Evolutionary conservation across 2,329 filamentous ascomycete species (phyloP).

Genomic region (Lecanoromycetidae sp.): DNA sequence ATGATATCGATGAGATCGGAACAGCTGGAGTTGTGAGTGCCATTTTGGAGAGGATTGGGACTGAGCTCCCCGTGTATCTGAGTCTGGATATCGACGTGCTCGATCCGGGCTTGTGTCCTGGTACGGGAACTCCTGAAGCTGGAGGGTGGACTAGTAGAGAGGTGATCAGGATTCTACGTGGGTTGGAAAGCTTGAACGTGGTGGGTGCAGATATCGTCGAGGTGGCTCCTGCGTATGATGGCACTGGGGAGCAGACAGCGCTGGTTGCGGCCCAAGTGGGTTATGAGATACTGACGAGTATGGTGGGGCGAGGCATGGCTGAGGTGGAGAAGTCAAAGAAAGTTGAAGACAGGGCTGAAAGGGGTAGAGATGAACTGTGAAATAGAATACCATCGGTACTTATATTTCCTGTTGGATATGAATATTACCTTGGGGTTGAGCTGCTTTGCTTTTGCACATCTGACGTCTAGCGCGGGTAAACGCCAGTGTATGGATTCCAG

Average conservation of each 20-base stretch:
- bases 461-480: too few species aligned
- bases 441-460: too few species aligned
- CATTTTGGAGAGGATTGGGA: constrained; percentile 62
- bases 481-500: too few species aligned
- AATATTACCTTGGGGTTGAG: too few species aligned
- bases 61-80: constrained; percentile 66
- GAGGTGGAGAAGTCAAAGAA: constrained; percentile 15
- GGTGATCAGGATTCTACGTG: constrained; percentile 69
- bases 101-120: constrained; percentile 57
- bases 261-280: constrained; percentile 73
- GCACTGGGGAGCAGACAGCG: constrained; percentile 65
- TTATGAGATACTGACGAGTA: constrained; percentile 66
- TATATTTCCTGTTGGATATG: too few species aligned
- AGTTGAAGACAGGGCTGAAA: constrained; percentile 1
- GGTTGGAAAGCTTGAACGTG: constrained; percentile 69
- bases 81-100: constrained; percentile 72
- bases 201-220: constrained; percentile 87
- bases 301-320: constrained; percentile 22
- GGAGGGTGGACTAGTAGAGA: constrained; percentile 87
- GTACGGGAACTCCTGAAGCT: constrained; percentile 78
- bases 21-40: constrained; percentile 54
- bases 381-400: too few species aligned
- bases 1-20: constrained; percentile 79
- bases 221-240: constrained; percentile 76
- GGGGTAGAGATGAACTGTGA: constrained; percentile 22